Conservation (phyloP, 208 protist genomes). For the Kentomonas sorsogonicus region DNA sequence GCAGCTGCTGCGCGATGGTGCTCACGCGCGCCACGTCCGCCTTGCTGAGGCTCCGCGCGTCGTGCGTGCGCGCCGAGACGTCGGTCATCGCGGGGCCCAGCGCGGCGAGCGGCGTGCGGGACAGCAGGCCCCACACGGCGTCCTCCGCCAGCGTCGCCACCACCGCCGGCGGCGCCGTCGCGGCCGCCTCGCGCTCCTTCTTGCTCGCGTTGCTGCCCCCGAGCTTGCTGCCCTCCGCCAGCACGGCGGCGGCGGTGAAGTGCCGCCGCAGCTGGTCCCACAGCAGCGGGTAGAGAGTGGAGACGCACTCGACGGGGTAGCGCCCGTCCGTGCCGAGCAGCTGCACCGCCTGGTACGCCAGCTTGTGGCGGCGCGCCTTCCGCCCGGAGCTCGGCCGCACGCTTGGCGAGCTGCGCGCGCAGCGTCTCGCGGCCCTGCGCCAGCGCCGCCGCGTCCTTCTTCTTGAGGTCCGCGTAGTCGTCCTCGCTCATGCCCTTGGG, state of each 20-base stretch:
- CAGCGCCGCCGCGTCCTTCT: constrained; percentile 66
- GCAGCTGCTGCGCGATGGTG: constrained; percentile 50
- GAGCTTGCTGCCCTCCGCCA: neutral
- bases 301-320: constrained; percentile 48
- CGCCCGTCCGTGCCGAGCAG: constrained; percentile 58
- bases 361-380: constrained; percentile 40
- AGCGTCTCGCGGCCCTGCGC: constrained; percentile 65
- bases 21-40: constrained; percentile 65
- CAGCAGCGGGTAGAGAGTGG: constrained; percentile 56
- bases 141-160: constrained; percentile 52
- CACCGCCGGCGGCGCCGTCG: constrained; percentile 22
- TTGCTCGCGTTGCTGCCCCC: constrained; percentile 3
- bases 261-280: constrained; percentile 35
- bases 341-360: constrained; percentile 50
- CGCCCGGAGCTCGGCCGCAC: constrained; percentile 25
- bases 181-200: constrained; percentile 15
- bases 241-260: constrained; percentile 3
- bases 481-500: constrained; percentile 83
- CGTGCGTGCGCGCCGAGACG: constrained; percentile 47
- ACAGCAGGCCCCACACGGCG: constrained; percentile 53
- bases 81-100: constrained; percentile 52
- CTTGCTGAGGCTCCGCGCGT: constrained; percentile 34
- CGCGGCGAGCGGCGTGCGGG: constrained; percentile 45
- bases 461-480: constrained; percentile 78
- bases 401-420: constrained; percentile 52